phyloP scores from a whole-genome alignment of 371 early-diverging fungal species.

The Batkoa obscura region DNA sequence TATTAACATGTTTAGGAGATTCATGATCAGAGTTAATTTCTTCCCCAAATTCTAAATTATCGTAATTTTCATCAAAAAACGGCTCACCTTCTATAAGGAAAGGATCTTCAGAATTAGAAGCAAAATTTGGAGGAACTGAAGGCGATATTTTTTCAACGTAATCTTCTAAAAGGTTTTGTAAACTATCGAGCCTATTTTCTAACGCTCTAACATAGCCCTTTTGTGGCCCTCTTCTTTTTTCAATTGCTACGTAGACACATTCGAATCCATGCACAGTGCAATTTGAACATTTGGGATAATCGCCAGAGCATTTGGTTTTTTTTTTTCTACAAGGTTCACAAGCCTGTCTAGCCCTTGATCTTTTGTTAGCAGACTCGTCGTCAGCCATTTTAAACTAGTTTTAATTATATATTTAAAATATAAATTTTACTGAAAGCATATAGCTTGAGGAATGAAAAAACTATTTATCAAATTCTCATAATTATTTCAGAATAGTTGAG shows the following conservation, averaged over 20 bases:
- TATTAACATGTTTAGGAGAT: neutral
- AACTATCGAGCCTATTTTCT: conserved; percentile 37
- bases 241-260: conserved; percentile 18
- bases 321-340: conserved; percentile 22
- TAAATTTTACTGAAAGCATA: no score
- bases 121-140: neutral
- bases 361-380: neutral
- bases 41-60: neutral
- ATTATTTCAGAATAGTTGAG: no score
- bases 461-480: no score
- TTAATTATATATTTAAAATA: no score
- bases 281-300: conserved; percentile 19
- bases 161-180: conserved; percentile 39
- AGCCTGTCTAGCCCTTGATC: conserved; percentile 11
- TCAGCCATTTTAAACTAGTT: no score
- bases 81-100: neutral
- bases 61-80: neutral
- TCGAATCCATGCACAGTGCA: conserved; percentile 20
- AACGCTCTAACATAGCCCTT: conserved; percentile 57
- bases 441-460: no score
- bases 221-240: conserved; percentile 34
- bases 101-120: neutral
- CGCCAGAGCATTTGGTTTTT: conserved; percentile 24
- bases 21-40: neutral
- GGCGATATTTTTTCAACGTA: conserved; percentile 18